Base-by-base conservation (phyloP, 2,329 filamentous ascomycete species). In the Xylariales sp. region DNA sequence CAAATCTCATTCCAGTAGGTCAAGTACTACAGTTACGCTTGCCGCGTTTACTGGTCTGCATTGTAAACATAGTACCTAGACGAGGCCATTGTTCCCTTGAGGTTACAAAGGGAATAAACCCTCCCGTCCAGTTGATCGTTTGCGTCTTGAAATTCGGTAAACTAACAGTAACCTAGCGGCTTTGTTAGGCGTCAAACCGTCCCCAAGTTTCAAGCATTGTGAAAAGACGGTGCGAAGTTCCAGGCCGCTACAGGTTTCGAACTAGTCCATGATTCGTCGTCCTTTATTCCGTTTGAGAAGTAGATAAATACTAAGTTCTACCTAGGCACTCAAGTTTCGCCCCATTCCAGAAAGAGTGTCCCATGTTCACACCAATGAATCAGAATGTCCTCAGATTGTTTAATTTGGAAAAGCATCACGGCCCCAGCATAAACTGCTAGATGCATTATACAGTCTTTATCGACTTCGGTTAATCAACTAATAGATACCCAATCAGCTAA, bases 341-440 rank as follows among this genome's bases (percentile, higher is more conserved):
- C 54, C 63, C 58, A 45, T 62, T 41, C 54, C 41, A 62, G 53
- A 56, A 59, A 18, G 39, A 58, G 53, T 46, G 52, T 49, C 48
- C 54, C 53, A 65, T 43, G 36, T 39, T 54, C 32, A 60, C 64
- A 58, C 59, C 56, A 65, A 55, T 57, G 16, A 50, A 53, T 39
- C 16, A 56, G 23, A 50, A 55, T 8, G 28, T 18, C 32, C 28
- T n/a, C 32, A 55, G 32, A 54, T 10, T 50, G 6, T 61, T 70
- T 23, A 49, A 69, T 67, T 62, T 32, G 66, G 65, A 41, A 69
- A 67, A 57, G 69, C 56, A 63, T 64, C 41, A 28, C 39, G 45
- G 64, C 46, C 55, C 58, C 34, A 59, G 46, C 32, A 65, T 49
- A 59, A 54, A 62, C 53, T 62, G 62, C 58, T 43, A 49, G 18